Percentiles rank a stretch among this genome's conserved stretches.
Evolutionary conservation across 306 rosid genomes (phyloP).

Genomic region (Vicia sativa): DNA sequence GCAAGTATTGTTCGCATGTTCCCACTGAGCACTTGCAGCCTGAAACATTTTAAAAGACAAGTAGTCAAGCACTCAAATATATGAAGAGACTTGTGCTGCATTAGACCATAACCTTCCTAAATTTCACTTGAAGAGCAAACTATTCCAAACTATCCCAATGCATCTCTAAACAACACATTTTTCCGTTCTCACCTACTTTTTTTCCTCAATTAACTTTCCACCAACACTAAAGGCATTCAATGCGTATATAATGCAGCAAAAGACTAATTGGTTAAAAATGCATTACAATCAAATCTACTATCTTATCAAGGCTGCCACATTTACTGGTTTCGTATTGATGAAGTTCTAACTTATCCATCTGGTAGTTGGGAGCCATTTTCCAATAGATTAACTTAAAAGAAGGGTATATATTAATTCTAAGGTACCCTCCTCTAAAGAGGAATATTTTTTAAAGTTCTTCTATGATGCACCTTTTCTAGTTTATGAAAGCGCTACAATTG

Average conservation of each 20-base stretch:
- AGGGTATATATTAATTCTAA: not conserved
- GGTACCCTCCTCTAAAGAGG: not conserved
- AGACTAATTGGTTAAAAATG: conserved; percentile 7
- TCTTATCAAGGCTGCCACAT: conserved; percentile 25
- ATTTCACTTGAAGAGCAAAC: not conserved
- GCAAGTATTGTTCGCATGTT: conserved; percentile 55
- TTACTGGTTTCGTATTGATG: conserved; percentile 11
- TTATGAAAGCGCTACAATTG: not conserved
- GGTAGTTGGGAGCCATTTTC: conserved; percentile 18
- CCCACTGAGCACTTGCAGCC: conserved; percentile 87
- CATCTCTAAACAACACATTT: conserved; percentile 2
- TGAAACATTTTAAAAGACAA: conserved; percentile 40
- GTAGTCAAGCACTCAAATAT: conserved; percentile 16
- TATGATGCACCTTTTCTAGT: not conserved
- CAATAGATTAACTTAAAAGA: not conserved
- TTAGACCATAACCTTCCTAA: conserved; percentile 16
- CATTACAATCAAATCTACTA: conserved; percentile 30
- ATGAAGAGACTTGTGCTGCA: not conserved
- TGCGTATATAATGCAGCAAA: not conserved
- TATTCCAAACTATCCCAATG: not conserved
- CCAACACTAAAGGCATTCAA: not conserved
- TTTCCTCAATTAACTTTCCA: not conserved
- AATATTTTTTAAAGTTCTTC: not conserved
- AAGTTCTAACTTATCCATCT: conserved; percentile 28
- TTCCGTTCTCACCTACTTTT: not conserved